Evolutionary conservation across 2,329 filamentous ascomycete species (phyloP).

Genomic region (Aphanocladium album): DNA sequence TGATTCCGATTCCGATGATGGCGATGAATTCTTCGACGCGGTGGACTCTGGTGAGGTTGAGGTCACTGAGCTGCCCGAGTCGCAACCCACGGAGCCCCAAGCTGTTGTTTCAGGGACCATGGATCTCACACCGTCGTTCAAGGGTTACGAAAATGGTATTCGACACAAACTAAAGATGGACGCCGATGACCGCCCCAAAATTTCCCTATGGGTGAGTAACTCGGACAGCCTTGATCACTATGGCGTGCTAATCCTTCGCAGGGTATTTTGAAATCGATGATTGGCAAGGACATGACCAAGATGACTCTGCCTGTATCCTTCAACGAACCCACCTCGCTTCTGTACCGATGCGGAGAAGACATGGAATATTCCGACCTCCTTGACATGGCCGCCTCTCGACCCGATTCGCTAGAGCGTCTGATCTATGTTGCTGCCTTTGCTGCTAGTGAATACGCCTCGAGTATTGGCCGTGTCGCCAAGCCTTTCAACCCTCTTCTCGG

Average conservation of each 20-base stretch:
- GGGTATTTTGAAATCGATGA: slow-evolving; percentile 98
- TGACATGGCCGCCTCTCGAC: slow-evolving; percentile 77
- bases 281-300: slow-evolving; percentile 99
- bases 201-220: slow-evolving; percentile 82
- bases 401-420: slow-evolving; percentile 84
- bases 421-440: slow-evolving; percentile 95
- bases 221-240: too few species aligned
- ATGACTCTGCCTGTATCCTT: slow-evolving; percentile 98
- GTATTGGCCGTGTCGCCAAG: slow-evolving; percentile 93
- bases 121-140: slow-evolving; percentile 74
- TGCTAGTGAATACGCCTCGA: slow-evolving; percentile 93
- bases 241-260: slow-evolving; percentile 41
- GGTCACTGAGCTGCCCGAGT: slow-evolving; percentile 58
- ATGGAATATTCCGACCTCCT: slow-evolving; percentile 96
- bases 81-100: slow-evolving; percentile 9
- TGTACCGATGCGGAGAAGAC: slow-evolving; percentile 93
- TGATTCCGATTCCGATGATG: slow-evolving; percentile 74
- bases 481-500: slow-evolving; percentile 96
- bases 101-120: slow-evolving; percentile 37
- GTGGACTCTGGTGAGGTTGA: slow-evolving; percentile 90
- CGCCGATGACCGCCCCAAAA: slow-evolving; percentile 85
- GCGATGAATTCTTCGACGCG: slow-evolving; percentile 95
- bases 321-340: slow-evolving; percentile 92
- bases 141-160: slow-evolving; percentile 86
- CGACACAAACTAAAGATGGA: slow-evolving; percentile 80